Percentiles rank a stretch among this genome's conserved stretches.
These are phyloP conservation scores for Lachancea sp. DNA, from an alignment of 805 yeast genomes.

Conservation along the genomic window DNA sequence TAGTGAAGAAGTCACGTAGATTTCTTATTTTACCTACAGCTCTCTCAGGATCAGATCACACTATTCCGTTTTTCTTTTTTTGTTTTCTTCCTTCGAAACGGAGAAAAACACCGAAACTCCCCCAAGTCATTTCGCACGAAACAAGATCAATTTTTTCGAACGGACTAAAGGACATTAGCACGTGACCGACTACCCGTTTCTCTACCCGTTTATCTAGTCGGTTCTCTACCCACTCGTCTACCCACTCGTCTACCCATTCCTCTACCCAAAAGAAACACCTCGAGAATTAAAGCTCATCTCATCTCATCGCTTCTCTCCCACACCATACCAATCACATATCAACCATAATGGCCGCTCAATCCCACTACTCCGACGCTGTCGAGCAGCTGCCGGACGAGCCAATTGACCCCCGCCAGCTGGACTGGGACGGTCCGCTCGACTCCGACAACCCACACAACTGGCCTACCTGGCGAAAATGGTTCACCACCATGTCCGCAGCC, in stretches of 20 bases:
- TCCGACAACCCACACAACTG: conserved; percentile 63
- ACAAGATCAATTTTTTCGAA: too few species aligned
- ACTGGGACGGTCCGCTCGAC: conserved; percentile 62
- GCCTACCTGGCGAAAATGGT: conserved; percentile 60
- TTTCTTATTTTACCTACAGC: too few species aligned
- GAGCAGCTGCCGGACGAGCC: conserved; percentile 11
- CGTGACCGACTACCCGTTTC: background rate
- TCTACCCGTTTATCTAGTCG: background rate
- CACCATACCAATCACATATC: too few species aligned
- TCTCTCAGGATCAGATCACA: too few species aligned
- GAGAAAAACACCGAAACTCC: too few species aligned
- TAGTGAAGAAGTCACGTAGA: too few species aligned
- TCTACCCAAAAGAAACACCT: background rate
- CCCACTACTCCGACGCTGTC: background rate
- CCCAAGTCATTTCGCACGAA: too few species aligned
- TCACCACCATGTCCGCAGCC: conserved; percentile 58
- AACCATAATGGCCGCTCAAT: too few species aligned
- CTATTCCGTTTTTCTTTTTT: too few species aligned
- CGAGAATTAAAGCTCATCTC: background rate
- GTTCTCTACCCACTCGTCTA: background rate
- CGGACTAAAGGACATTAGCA: too few species aligned
- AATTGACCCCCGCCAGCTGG: conserved; percentile 37
- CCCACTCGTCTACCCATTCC: background rate
- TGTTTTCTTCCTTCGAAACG: too few species aligned
- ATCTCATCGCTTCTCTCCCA: background rate